Percentiles rank a stretch among this genome's conserved stretches.
These are phyloP conservation scores for Flaveria linearis DNA, from an alignment of 129 eudicot genomes.

Conservation along the genomic window DNA sequence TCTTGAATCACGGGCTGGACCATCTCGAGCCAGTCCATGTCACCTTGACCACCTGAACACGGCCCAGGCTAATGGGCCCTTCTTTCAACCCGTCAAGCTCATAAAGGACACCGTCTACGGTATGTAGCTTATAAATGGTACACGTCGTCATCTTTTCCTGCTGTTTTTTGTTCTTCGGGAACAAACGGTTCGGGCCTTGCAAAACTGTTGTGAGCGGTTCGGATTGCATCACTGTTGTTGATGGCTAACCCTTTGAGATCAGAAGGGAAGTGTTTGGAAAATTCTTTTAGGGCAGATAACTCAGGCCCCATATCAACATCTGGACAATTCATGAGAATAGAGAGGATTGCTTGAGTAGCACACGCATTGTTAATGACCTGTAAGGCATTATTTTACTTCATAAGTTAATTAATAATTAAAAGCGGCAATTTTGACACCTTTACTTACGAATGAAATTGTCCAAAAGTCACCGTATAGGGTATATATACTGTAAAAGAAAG, in stretches of 20 bases:
- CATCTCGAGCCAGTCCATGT: conserved; percentile 69
- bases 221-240: conserved; percentile 96
- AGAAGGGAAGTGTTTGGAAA: conserved; percentile 88
- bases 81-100: conserved; percentile 98
- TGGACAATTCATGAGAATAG: conserved; percentile 87
- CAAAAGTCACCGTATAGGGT: neutral
- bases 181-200: conserved; percentile 98
- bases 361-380: conserved; percentile 98
- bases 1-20: conserved; percentile 94
- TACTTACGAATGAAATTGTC: neutral
- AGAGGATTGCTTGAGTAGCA: conserved; percentile 97
- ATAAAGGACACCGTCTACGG: conserved; percentile 87
- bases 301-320: conserved; percentile 95
- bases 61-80: conserved; percentile 90
- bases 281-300: conserved; percentile 70
- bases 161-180: conserved; percentile 78
- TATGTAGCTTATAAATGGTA: conserved; percentile 93
- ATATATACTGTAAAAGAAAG: neutral
- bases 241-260: conserved; percentile 94
- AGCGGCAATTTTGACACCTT: neutral
- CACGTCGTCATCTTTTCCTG: conserved; percentile 88
- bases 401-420: neutral
- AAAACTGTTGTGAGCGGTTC: conserved; percentile 93
- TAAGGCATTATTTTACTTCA: neutral
- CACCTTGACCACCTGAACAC: conserved; percentile 76